Percentiles rank a stretch among this genome's conserved stretches.
phyloP scores from a whole-genome alignment of 139 green algal species.

The Coccomyxa sp. region DNA sequence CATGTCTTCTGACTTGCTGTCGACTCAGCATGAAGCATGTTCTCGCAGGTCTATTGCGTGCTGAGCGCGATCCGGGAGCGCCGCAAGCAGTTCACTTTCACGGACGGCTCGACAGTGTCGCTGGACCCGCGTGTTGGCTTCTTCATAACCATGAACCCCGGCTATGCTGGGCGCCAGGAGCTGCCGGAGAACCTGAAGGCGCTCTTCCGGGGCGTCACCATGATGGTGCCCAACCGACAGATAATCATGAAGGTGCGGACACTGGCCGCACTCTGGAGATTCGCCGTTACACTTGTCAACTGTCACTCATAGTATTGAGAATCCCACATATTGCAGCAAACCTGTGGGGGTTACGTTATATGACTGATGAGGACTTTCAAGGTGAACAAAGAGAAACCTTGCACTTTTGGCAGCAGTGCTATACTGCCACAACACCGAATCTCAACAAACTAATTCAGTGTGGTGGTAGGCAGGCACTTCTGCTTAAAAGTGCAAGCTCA shows the following conservation, averaged over 20 bases:
- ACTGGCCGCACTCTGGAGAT: too few species aligned
- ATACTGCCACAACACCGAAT: too few species aligned
- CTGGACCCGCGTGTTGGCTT: slow-evolving; percentile 65
- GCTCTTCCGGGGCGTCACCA: slow-evolving; percentile 93
- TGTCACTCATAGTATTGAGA: too few species aligned
- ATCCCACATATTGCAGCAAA: too few species aligned
- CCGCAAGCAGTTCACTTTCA: slow-evolving; percentile 91
- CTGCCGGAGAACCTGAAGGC: slow-evolving; percentile 98
- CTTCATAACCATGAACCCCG: slow-evolving; percentile 99
- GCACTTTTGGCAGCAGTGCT: too few species aligned
- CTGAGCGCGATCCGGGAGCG: slow-evolving; percentile 87
- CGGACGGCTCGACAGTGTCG: slow-evolving; percentile 76
- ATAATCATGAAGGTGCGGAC: slow-evolving; percentile 89
- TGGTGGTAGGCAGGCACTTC: too few species aligned
- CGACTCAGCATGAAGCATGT: background rate
- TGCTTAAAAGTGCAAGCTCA: too few species aligned
- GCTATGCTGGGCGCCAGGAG: slow-evolving; percentile 89
- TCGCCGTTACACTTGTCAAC: too few species aligned
- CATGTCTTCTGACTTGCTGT: background rate
- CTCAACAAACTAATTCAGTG: too few species aligned
- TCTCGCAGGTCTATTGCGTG: slow-evolving; percentile 82
- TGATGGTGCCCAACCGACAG: slow-evolving; percentile 97
- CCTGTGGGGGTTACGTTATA: too few species aligned
- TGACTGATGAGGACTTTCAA: too few species aligned
- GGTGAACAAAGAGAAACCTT: too few species aligned